Evolutionary conservation across 768 basidiomycete species (phyloP), one percentile per base, ranked within the genome.

Genomic region (Termitomyces eurrhizus): DNA sequence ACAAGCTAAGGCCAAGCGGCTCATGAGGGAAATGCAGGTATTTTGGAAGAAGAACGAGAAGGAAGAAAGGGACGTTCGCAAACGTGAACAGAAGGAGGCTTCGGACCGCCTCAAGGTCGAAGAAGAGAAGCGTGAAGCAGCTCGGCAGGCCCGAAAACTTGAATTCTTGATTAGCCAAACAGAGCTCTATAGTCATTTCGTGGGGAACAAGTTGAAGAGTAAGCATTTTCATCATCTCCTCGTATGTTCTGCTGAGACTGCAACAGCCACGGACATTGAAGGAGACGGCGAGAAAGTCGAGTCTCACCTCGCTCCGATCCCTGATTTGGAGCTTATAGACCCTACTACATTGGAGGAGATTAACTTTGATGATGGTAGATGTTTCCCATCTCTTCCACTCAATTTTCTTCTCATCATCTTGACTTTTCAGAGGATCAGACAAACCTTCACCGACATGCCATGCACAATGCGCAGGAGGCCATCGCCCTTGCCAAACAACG

Each of bases 81-180:
- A 92, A 74, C 91, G 91, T 53, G 94, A 95, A 67, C 94, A 98
- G 72, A 95, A 95, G 72, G 95, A 97, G 71, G 93, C 94, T 12
- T 81, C 86, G 66, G 93, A 95, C 67, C 85, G 93, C 54, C 84
- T 92, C 26, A 92, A 88, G 73, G 74, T 92, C 36, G 94, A 96
- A 73, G 95, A 96, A 72, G 94, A 97, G 75, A 92, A 87, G 69
- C 83, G 96, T 45, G 97, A 99, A 74, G 90, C 92, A 13, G 90
- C 95, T 42, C 81, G 97, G 55, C 93, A 96, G 72, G 93, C 95
- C 13, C 84, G 96, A 65, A 98, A 98, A 73, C 85, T 99, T 29
- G 97, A 99, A 76, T 99, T 98, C 77, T 79, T 99, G 74, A 95
- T 99, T 73, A 98, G 93, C 61, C 96, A 98, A 74, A 98, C 97